A percentile compares a stretch with the other conserved stretches of the same genome.
Evolutionary conservation across 805 yeast genomes (phyloP).

Genomic region (Blastobotrys terrestris): DNA sequence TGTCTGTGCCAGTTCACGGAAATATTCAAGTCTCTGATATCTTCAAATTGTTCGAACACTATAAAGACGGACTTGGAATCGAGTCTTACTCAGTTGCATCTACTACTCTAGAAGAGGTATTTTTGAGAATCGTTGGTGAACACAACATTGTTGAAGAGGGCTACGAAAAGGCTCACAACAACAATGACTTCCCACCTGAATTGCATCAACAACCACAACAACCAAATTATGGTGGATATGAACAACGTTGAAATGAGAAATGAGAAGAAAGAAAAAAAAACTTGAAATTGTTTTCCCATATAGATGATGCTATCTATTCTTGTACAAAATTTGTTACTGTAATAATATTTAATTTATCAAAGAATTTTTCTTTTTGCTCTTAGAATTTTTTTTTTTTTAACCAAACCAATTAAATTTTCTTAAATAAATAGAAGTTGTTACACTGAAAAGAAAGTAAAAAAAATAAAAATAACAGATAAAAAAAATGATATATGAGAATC

Average conservation of each 20-base stretch:
- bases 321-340: neutral
- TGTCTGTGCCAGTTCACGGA: slow-evolving; percentile 23
- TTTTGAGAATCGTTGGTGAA: slow-evolving; percentile 27
- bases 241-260: neutral
- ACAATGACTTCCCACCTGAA: neutral
- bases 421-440: too few relatives aligned
- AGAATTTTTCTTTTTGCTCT: too few relatives aligned
- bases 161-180: slow-evolving; percentile 1
- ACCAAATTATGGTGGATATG: neutral
- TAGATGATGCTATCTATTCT: neutral
- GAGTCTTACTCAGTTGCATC: slow-evolving; percentile 28
- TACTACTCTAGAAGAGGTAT: slow-evolving; percentile 31
- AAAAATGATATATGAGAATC: too few relatives aligned
- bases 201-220: slow-evolving; percentile 1
- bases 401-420: neutral
- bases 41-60: slow-evolving; percentile 18
- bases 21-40: slow-evolving; percentile 13
- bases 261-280: neutral
- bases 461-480: too few relatives aligned
- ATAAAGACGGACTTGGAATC: slow-evolving; percentile 18
- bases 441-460: neutral
- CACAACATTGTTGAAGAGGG: slow-evolving; percentile 27
- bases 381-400: too few relatives aligned
- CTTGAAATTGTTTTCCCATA: neutral
- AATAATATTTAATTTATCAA: neutral